Base-by-base conservation (phyloP, 164 flowering plant genomes). In the Saururus chinensis region DNA sequence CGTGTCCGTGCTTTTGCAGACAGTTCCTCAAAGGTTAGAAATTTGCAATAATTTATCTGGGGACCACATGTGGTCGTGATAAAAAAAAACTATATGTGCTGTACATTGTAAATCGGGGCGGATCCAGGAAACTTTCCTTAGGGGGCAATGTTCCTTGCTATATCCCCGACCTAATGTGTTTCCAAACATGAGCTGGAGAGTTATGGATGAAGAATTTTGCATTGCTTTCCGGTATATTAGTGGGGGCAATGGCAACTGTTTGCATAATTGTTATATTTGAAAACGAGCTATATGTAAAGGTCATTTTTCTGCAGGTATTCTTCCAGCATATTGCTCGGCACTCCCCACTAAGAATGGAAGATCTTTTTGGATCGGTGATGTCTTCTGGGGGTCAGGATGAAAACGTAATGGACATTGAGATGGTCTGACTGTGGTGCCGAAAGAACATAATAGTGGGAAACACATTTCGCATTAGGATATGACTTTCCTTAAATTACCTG, bases 1-100 rank as follows among this genome's bases (percentile, higher is more conserved):
- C 79, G 91, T 71, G 88, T 83, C 56, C 92, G 99, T 61, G 85
- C 91, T 71, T 90, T 84, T 72, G 92, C 99, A 21, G 97, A 93
- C 75, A 90, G 83, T 69, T 90, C 77, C 77, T 90, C 97, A 11
- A 93, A 93, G 99, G 98, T 92, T 59, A 35, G 82, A 67, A 19
- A 48, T 8, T 0, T 41, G 8, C 45, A 41, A 21, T 14, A 25
- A 11, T 19, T 52, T 52, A 19, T 52, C 55, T 19, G 13, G 9
- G 6, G 7, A 9, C 55, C 56, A 7, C 22, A 0, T 53, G 24
- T 10, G 22, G 56, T 0, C 25, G 13, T 20, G 13, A 1, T n/a
- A n/a, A n/a, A n/a, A n/a, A n/a, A n/a, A n/a, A n/a, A n/a, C n/a
- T n/a, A n/a, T n/a, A n/a, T n/a, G 9, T 24, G 30, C 25, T 25